Evolutionary conservation across 441 rosid species (phyloP), one percentile per base, ranked within the genome.

Genomic region (Gossypium gossypioides): DNA sequence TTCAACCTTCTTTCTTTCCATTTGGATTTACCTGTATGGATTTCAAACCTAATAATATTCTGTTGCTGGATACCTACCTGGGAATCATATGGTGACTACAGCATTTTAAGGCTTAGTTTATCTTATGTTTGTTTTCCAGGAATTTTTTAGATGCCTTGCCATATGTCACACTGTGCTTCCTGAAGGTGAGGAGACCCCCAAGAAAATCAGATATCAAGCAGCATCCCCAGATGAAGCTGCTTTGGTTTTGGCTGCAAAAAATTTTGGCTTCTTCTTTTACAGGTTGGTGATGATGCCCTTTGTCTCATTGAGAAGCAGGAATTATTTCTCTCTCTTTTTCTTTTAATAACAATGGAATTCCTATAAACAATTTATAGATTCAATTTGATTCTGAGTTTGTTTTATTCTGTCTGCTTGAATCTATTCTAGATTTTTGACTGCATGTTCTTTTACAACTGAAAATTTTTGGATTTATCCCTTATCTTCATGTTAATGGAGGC

Each of bases 201-300:
- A 92, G 70, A 93, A 86, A 81, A 87, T 93, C 67, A 83, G 76
- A 21, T 96, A 96, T 84, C 99, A 93, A 87, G 98, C 99, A 78
- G 98, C 98, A 79, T 96, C 99, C 64, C 99, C 99, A 9, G 99
- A 96, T 86, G 99, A 93, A 84, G 92, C 98, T 81, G 99, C 99
- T 75, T 76, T 92, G 83, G 99, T 96, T 81, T 77, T 83, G 77
- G 99, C 99, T 76, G 98, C 99, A 55, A 93, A 96, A 88, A 91
- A 87, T 80, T 93, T 96, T 76, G 99, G 99, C 68, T 96, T 93
- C 88, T 93, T 96, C 93, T 93, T 96, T 81, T 91, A 80, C 83
- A 90, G 90, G 99, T 92, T 67, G 69, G 54, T 74, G 15, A 62
- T 65, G 60, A 62, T 65, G 60, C 50, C 62, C 56, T 19, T 3